Base-by-base conservation (phyloP, 495 filamentous ascomycete genomes). In the Chaetomium fimeti region DNA sequence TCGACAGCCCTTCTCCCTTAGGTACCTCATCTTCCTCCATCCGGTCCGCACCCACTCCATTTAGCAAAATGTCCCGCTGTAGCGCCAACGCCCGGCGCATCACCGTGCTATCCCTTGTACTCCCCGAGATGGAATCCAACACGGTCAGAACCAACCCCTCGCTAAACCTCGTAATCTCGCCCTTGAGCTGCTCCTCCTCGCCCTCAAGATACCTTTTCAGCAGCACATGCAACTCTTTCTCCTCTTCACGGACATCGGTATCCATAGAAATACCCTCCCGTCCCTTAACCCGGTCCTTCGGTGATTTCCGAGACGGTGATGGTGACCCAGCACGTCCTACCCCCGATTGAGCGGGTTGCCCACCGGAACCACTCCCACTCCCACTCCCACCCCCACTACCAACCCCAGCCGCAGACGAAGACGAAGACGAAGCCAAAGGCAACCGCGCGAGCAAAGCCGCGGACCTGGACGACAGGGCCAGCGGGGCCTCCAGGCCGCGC, bases 51-150 rank as follows among this genome's bases (percentile, higher is more conserved):
- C 52, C 28, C 42, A 16, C 53, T 38, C 32, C 59, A 11, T 32
- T 64, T 48, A 36, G 32, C 57, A 74, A 48, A 53, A 74, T 63
- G 27, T 63, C 68, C 49, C 69, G 66, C 27, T 68, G 73, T 8
- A 82, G 62, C 62, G 69, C 68, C 48, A 80, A 20, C 22, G 71
- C 71, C 43, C 76, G 65, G 12, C 78, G 63, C 32, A 79, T 67
- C 20, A 77, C 61, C 57, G 62, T 63, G 12, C 69, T 67, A 55
- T 81, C 76, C n/a, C 66, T 66, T 15, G 76, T 69, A 5, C 57
- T 63, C 32, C 68, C 71, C 45, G 71, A 69, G 49, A 80, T 73
- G 47, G 75, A 70, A 20, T 72, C 71, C 24, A 82, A 47, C 16
- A 58, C 62, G 18, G 24, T 64, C 65, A 78, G 57, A 45, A 76